Evolutionary conservation across 768 basidiomycete genomes (phyloP).

Genomic region (Leccinum pellstonianum): DNA sequence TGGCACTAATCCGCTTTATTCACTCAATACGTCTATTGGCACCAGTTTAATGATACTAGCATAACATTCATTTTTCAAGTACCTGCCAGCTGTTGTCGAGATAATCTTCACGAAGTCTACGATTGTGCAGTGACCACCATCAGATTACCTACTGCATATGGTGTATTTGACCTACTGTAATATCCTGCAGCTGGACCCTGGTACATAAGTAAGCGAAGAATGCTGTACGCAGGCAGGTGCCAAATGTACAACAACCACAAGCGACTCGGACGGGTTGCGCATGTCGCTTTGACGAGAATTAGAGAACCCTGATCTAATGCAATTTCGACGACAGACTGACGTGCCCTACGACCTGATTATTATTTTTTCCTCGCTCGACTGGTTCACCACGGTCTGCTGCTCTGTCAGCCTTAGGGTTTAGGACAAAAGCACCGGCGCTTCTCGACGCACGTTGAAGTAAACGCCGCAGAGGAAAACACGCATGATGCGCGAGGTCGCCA

Average conservation of each 20-base stretch:
- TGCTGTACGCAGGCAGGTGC: constrained; percentile 3
- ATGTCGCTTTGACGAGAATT: constrained; percentile 1
- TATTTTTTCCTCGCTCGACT: not conserved
- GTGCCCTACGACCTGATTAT: constrained; percentile 12
- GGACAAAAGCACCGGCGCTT: constrained; percentile 1
- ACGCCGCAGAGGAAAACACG: constrained; percentile 19
- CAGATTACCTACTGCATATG: not conserved
- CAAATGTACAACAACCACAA: not conserved
- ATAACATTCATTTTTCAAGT: constrained; percentile 26
- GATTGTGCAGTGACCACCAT: constrained; percentile 12
- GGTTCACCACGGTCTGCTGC: not conserved
- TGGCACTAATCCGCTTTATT: constrained; percentile 34
- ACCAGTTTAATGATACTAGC: constrained; percentile 32
- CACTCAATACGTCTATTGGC: constrained; percentile 27
- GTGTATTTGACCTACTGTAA: not conserved
- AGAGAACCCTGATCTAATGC: not conserved
- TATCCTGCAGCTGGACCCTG: constrained; percentile 16
- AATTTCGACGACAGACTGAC: not conserved
- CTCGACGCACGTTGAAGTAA: constrained; percentile 18
- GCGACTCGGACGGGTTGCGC: not conserved
- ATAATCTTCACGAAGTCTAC: constrained; percentile 9
- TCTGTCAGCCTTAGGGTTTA: constrained; percentile 14
- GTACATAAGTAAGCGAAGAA: constrained; percentile 11
- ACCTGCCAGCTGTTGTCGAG: constrained; percentile 15
- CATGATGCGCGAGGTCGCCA: constrained; percentile 22